A percentile compares a stretch with the other conserved stretches of the same genome.
These are phyloP conservation scores for Solanum clarkiae DNA, from an alignment of 257 asterid genomes.

Conservation along the genomic window DNA sequence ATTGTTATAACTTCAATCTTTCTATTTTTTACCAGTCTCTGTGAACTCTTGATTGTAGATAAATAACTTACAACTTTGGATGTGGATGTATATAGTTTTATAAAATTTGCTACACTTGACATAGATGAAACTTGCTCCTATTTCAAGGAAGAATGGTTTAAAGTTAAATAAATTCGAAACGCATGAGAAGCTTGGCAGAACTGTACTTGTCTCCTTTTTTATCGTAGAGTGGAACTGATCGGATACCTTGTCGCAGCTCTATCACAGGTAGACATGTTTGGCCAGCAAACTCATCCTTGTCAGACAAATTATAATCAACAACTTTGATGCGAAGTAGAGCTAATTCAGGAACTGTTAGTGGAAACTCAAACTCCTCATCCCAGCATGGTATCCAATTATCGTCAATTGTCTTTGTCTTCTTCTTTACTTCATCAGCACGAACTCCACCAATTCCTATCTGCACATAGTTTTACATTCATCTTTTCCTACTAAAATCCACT, in stretches of 20 bases:
- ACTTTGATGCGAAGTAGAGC: constrained; percentile 78
- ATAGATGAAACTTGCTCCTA: not conserved
- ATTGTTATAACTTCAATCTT: not conserved
- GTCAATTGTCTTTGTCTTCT: constrained; percentile 54
- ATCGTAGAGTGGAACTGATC: constrained; percentile 58
- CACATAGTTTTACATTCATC: not conserved
- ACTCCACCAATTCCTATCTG: constrained; percentile 92
- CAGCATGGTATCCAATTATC: constrained; percentile 81
- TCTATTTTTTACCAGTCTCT: not conserved
- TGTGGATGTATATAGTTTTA: not conserved
- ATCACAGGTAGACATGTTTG: constrained; percentile 65
- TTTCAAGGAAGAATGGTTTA: not conserved
- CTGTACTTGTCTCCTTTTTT: constrained; percentile 49
- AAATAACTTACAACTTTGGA: not conserved
- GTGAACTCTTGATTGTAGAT: not conserved
- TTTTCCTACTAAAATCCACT: not conserved
- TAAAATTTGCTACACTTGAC: not conserved
- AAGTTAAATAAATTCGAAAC: constrained; percentile 44
- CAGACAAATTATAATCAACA: constrained; percentile 74
- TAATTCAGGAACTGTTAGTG: constrained; percentile 63
- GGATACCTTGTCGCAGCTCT: constrained; percentile 69
- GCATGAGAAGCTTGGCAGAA: constrained; percentile 68
- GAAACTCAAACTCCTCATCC: constrained; percentile 71
- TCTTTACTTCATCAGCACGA: constrained; percentile 51
- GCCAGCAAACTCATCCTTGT: constrained; percentile 81